Base-by-base conservation (phyloP, 2,329 filamentous ascomycete species). In the Aspergillus fijiensis region DNA sequence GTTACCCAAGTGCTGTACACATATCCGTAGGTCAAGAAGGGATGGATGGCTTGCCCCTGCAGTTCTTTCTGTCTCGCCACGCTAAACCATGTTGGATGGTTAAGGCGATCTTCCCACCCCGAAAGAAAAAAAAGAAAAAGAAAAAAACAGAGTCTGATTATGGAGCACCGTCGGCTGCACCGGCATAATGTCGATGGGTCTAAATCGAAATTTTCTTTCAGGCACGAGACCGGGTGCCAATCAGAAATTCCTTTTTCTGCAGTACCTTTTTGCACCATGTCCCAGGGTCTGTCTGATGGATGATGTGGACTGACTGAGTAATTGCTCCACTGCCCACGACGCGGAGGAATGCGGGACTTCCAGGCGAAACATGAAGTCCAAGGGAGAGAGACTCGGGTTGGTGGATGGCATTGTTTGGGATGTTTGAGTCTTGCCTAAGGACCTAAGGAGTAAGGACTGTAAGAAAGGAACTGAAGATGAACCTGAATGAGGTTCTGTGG, bases 131-230 rank as follows among this genome's bases (percentile, higher is more conserved):
- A 5, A 4, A 12, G 5, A 6, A 35, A 14, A 5, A 12, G 12
- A 35, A 12, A 45, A 14, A 19, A n/a, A 19, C 16, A 19, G 5
- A 45, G 39, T 45, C 39, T 45, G 39, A 16, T 45, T 45, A 45
- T 45, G 39, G 39, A n/a, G 39, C 39, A 45, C 39, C 45, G 45
- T 55, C 53, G 53, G 53, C 42, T 55, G 53, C 31, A 47, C 53
- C 53, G 53, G 53, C 53, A 55, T 47, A 35, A 35, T 47, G 53
- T 55, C 53, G 53, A 55, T 55, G 53, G 45, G 53, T 27, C 21
- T 21, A 48, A 39, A 29, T 29, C 39, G 51, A 47, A 55, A 49
- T 49, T 55, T 35, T 31, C 19, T 14, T 16, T 19, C 21, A 45
- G 45, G 25, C 52, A 55, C 52, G 52, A 48, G 53, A 55, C 27